Evolutionary conservation across 2,329 filamentous ascomycete species (phyloP), one percentile per base, ranked within the genome.

Genomic region (Decorospora gaudefroyi): DNA sequence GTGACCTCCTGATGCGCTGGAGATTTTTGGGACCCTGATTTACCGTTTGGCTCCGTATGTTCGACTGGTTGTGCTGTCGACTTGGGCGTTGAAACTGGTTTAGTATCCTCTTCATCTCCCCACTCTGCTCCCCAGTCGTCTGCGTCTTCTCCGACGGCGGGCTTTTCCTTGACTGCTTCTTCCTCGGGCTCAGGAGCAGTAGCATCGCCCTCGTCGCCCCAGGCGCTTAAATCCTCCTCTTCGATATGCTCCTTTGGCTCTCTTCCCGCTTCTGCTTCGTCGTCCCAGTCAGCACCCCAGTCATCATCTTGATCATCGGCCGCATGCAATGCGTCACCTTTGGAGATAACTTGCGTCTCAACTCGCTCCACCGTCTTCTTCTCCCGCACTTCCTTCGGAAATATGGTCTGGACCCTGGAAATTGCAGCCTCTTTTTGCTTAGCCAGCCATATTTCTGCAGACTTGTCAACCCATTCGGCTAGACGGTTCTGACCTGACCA

Each of bases 261-360:
- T 16, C 27, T 35, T n/a, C 30, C 37, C 8, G 46, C 26, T 11
- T 54, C 39, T 2, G 64, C 62, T 15, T 85, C 83, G 2, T 85
- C 83, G 15, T 89, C 86, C 45, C 85, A 84, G 84, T 91, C 96
- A 9, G 82, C 85, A 27, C 85, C 83, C 90, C 91, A 96, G 32
- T 90, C 88, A 41, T 78, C 74, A 3, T 74, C 63, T 19, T 69
- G 42, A 15, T 75, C 74, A 10, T 72, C 68, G 10, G 76, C 77
- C 15, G 79, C 73, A 25, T 90, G 76, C 48, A 86, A 77, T 42
- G 82, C 81, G 38, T 88, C 86, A 53, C 86, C 83, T 34, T 80
- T 78, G 2, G 84, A 85, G 0, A 96, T 78, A 65, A 86, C 83
- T 61, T 93, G 86, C 34, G 85, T 95, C 69, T 97, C 92, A 1